Evolutionary conservation across 2,329 filamentous ascomycete genomes (phyloP).

Genomic region (Fusarium sp.): DNA sequence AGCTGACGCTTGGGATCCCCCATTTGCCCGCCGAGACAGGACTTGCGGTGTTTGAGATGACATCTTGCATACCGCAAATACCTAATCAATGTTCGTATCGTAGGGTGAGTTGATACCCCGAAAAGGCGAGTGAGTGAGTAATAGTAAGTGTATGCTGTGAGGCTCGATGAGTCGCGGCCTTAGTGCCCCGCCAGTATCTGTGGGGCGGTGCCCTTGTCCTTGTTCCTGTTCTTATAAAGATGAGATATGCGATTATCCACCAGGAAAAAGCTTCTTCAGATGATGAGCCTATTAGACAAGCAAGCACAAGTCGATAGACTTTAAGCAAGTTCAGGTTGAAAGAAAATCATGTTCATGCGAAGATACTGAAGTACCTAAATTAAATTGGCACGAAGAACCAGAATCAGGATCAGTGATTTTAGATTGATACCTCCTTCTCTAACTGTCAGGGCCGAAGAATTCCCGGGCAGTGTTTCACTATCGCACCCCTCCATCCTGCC

Average conservation of each 20-base stretch:
- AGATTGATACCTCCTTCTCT: not conserved
- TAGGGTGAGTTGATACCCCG: constrained; percentile 26
- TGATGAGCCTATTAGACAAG: not conserved
- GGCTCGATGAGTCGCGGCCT: constrained; percentile 46
- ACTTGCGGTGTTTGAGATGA: constrained; percentile 51
- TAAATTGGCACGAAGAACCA: not conserved
- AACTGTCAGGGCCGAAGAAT: constrained; percentile 43
- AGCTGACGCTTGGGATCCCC: constrained; percentile 40
- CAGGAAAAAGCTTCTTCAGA: constrained; percentile 30
- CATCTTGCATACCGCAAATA: constrained; percentile 51
- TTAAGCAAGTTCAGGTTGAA: not conserved
- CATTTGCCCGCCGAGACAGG: constrained; percentile 52
- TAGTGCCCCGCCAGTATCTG: constrained; percentile 44
- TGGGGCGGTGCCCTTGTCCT: constrained; percentile 34
- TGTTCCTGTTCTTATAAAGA: constrained; percentile 17
- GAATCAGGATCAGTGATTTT: not conserved
- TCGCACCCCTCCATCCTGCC: constrained; percentile 45
- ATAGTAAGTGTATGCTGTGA: constrained; percentile 26
- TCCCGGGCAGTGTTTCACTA: constrained; percentile 45
- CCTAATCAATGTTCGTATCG: constrained; percentile 23
- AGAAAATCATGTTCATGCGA: not conserved
- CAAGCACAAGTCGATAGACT: not conserved
- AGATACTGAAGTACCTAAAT: not conserved
- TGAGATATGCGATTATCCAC: constrained; percentile 48
- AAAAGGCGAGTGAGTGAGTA: constrained; percentile 23